A percentile compares a stretch with the other conserved stretches of the same genome.
phyloP scores from a whole-genome alignment of 2,329 filamentous ascomycete species.

The Epichloe sibirici region DNA sequence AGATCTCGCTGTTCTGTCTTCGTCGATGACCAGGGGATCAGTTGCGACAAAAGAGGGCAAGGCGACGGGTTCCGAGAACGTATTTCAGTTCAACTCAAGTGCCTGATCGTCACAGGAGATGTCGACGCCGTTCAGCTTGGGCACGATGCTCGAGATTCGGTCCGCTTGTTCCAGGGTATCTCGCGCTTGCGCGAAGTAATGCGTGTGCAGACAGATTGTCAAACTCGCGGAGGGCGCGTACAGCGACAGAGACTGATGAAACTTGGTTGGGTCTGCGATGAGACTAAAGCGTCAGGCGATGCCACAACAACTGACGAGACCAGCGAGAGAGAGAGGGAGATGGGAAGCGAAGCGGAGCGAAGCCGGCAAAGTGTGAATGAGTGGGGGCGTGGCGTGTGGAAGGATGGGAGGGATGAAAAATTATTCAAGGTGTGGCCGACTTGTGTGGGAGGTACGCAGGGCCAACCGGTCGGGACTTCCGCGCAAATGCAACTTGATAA shows the following conservation, averaged over 20 bases:
- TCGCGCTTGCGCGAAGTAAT: slow-evolving; percentile 6
- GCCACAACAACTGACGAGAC: slow-evolving; percentile 9
- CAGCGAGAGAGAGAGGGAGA: slow-evolving; percentile 8
- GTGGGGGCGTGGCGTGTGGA: slow-evolving; percentile 21
- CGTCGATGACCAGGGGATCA: slow-evolving; percentile 24
- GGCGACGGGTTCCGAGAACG: slow-evolving; percentile 25
- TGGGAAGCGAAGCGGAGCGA: slow-evolving; percentile 10
- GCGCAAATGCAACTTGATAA: slow-evolving; percentile 36
- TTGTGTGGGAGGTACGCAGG: slow-evolving; percentile 36
- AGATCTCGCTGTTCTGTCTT: slow-evolving; percentile 21
- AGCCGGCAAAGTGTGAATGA: slow-evolving; percentile 10
- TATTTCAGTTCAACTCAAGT: slow-evolving; percentile 28
- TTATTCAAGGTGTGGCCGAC: slow-evolving; percentile 29
- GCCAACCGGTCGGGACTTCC: slow-evolving; percentile 44
- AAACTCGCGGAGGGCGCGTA: slow-evolving; percentile 5
- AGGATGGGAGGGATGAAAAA: slow-evolving; percentile 16
- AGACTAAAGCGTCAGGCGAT: slow-evolving; percentile 10
- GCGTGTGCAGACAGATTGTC: slow-evolving; percentile 3
- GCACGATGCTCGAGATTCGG: slow-evolving; percentile 6
- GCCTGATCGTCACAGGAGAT: slow-evolving; percentile 15
- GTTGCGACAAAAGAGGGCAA: slow-evolving; percentile 17
- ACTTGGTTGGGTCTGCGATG: slow-evolving; percentile 5
- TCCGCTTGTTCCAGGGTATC: slow-evolving; percentile 8
- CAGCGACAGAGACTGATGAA: slow-evolving; percentile 3
- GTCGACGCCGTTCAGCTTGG: slow-evolving; percentile 15